A percentile compares a stretch with the other conserved stretches of the same genome.
phyloP scores from a whole-genome alignment of 257 asterid genomes.

The Linaria vulgaris region DNA sequence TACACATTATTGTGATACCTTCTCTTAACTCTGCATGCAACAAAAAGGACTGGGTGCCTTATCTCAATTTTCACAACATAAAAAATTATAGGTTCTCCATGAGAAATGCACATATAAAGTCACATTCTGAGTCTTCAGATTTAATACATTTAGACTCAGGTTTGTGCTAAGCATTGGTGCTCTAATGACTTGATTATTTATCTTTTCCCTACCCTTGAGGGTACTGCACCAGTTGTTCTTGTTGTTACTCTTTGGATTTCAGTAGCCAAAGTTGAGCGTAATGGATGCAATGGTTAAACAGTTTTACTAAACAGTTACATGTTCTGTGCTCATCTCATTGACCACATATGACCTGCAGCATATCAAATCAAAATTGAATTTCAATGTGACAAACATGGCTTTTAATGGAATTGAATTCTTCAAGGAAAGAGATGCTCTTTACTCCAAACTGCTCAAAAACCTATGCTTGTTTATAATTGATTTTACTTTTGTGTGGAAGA shows the following conservation, averaged over 20 bases:
- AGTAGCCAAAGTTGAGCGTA: slow-evolving; percentile 10
- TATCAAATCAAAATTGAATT: neutral
- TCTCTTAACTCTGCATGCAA: slow-evolving; percentile 7
- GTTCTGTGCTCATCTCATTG: slow-evolving; percentile 2
- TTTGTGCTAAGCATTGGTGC: neutral
- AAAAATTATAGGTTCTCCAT: slow-evolving; percentile 5
- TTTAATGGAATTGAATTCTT: slow-evolving; percentile 5
- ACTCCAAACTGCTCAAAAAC: neutral
- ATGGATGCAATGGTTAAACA: slow-evolving; percentile 6
- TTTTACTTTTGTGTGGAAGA: neutral
- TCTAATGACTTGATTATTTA: neutral
- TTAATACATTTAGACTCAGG: neutral
- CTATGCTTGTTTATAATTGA: neutral
- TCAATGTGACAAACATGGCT: neutral
- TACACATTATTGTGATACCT: neutral
- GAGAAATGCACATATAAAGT: slow-evolving; percentile 11
- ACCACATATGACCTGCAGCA: slow-evolving; percentile 1
- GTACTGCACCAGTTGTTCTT: neutral
- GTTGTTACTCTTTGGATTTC: neutral
- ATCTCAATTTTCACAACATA: slow-evolving; percentile 13
- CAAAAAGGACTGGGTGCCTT: slow-evolving; percentile 19
- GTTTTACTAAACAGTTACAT: slow-evolving; percentile 10
- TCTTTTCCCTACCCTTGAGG: slow-evolving; percentile 3
- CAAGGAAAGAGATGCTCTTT: slow-evolving; percentile 13
- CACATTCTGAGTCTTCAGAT: neutral